phyloP scores from a whole-genome alignment of 164 flowering plant genomes.

The Berberis vulgaris region DNA sequence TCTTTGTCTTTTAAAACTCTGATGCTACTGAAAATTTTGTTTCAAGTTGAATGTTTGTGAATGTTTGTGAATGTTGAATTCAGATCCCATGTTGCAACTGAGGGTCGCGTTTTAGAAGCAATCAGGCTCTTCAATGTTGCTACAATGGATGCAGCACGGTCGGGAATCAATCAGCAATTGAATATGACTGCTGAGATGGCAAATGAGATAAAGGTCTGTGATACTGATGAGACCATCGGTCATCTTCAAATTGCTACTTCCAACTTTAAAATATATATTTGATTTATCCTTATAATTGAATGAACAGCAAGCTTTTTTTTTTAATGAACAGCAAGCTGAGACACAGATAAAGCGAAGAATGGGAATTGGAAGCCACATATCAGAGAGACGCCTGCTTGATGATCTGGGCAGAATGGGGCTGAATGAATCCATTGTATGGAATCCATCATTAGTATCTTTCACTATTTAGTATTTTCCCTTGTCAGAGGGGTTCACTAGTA shows the following conservation, averaged over 20 bases:
- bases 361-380: slow-evolving; percentile 88
- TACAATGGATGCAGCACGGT: slow-evolving; percentile 95
- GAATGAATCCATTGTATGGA: slow-evolving; percentile 84
- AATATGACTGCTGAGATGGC: slow-evolving; percentile 76
- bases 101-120: slow-evolving; percentile 76
- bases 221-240: not conserved
- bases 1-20: no score
- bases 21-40: no score
- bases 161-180: slow-evolving; percentile 76
- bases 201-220: slow-evolving; percentile 78
- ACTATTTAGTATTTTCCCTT: no score
- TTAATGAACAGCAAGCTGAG: slow-evolving; percentile 80
- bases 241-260: no score
- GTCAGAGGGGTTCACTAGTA: no score
- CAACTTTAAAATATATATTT: not conserved
- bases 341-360: slow-evolving; percentile 87
- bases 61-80: not conserved
- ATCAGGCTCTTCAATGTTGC: slow-evolving; percentile 71
- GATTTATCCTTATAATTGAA: not conserved
- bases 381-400: slow-evolving; percentile 85
- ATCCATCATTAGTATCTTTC: not conserved
- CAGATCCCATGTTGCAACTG: slow-evolving; percentile 81
- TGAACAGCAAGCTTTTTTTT: not conserved
- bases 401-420: slow-evolving; percentile 86
- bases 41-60: no score